Evolutionary conservation across 1,284 basidiomycete species (phyloP), one percentile per base, ranked within the genome.

Genomic region (Naganishia cerealis): DNA sequence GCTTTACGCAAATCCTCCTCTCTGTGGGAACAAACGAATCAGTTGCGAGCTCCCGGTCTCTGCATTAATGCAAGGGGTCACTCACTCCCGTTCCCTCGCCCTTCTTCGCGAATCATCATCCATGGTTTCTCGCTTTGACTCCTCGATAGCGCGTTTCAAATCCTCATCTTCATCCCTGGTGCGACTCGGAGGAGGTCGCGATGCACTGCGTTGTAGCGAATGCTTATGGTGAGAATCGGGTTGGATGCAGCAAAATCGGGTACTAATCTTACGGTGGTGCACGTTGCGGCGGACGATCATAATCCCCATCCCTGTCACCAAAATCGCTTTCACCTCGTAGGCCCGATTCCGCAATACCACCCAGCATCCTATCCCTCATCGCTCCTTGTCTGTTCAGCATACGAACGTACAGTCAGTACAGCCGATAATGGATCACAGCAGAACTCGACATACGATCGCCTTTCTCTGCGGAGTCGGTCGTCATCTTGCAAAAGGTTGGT

Each of bases 401-500:
- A 36, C 4, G 33, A 42, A 40, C 21, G 16, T 8, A 9, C 6
- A 36, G 56, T 53, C 24, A 50, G 29, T 43, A 39, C 15, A 29
- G 2, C 26, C 29, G 16, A 46, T 12, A 57, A 29, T 57, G 21
- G 24, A 15, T 15, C 13, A 38, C 29, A 66, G 36, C 42, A 29
- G 0, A 21, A 58, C 36, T 1, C 21, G 13, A 63, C 61, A 9
- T 54, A 63, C 61, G 78, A 78, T 43, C 89, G 85, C 53, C 96
- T 86, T 80, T 95, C 94, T 72, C 92, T 88, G 8, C 92, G 87
- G 67, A 99, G 85, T 18, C 94, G 86, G 4, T 85, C 81, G 72
- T 97, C 90, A 78, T 99, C 96, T 77, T 87, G 85, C n/a, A 99
- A 85, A 8, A 99, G 86, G 77, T 94, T 94, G 48, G 94, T 95